These are phyloP conservation scores for Ogataea populi-albae DNA, from an alignment of 805 yeast species.

Conservation along the genomic window DNA sequence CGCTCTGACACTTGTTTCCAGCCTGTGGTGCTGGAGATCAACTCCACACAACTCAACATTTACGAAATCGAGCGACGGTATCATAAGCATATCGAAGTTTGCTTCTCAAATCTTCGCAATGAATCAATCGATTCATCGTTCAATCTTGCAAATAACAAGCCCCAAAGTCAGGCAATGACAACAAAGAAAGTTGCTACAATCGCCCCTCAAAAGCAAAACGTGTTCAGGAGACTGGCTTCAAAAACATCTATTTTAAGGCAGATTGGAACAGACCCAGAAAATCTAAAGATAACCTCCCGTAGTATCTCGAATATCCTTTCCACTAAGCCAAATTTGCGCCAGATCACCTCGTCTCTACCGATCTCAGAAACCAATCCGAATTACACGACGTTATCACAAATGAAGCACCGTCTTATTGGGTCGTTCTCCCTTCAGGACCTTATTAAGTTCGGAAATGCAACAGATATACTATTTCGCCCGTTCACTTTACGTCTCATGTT, in stretches of 20 bases:
- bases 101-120: conserved; percentile 23
- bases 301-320: too few relatives aligned
- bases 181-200: conserved; percentile 2
- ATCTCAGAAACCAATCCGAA: conserved; percentile 6
- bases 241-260: too few relatives aligned
- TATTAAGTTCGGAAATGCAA: conserved; percentile 31
- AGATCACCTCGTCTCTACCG: not conserved
- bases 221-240: too few relatives aligned
- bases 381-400: conserved; percentile 3
- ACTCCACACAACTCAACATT: conserved; percentile 32
- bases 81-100: conserved; percentile 16
- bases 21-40: conserved; percentile 30
- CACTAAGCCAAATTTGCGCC: not conserved
- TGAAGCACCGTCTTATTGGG: conserved; percentile 10
- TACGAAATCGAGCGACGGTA: conserved; percentile 18
- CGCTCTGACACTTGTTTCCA: conserved; percentile 4
- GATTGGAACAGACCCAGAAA: too few relatives aligned
- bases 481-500: conserved; percentile 31
- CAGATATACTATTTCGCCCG: conserved; percentile 28
- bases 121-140: conserved; percentile 27
- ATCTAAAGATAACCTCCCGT: too few relatives aligned
- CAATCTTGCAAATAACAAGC: conserved; percentile 20
- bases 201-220: too few relatives aligned
- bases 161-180: not conserved
- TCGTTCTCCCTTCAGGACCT: conserved; percentile 32